Percentiles rank a stretch among this genome's conserved stretches.
phyloP scores from a whole-genome alignment of 345 rosid genomes.

The Kernera saxatilis region DNA sequence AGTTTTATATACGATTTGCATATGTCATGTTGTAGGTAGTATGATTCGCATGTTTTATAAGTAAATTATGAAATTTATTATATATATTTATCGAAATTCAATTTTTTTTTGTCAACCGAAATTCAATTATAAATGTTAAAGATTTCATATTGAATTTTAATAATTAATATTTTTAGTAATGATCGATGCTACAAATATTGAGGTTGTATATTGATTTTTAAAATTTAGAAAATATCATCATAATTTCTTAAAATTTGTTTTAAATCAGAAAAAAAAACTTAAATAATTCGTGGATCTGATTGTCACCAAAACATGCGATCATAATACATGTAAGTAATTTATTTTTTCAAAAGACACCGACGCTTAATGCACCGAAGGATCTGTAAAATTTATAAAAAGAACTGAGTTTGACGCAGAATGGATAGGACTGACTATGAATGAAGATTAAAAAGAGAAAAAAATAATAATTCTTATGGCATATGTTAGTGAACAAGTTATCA shows the following conservation, averaged over 20 bases:
- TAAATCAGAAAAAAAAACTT: background rate
- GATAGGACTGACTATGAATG: background rate
- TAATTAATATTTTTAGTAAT: no score
- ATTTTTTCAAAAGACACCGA: background rate
- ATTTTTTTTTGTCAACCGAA: no score
- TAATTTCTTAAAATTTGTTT: background rate
- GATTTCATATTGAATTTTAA: no score
- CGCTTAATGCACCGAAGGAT: no score
- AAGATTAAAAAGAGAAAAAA: background rate
- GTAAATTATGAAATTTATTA: no score
- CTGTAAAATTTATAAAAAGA: background rate
- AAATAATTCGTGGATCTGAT: background rate
- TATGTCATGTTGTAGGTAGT: background rate
- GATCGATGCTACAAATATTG: no score
- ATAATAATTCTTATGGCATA: background rate
- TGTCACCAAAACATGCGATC: background rate
- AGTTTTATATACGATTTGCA: background rate
- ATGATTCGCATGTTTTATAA: background rate
- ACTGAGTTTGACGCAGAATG: background rate
- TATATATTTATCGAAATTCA: no score
- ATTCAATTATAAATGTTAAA: no score
- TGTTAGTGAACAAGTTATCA: background rate
- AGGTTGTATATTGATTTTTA: no score
- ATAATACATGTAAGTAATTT: no score
- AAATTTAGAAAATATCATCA: background rate